Conservation (phyloP, 306 rosid species). For the Hippophae gyantsensis region DNA sequence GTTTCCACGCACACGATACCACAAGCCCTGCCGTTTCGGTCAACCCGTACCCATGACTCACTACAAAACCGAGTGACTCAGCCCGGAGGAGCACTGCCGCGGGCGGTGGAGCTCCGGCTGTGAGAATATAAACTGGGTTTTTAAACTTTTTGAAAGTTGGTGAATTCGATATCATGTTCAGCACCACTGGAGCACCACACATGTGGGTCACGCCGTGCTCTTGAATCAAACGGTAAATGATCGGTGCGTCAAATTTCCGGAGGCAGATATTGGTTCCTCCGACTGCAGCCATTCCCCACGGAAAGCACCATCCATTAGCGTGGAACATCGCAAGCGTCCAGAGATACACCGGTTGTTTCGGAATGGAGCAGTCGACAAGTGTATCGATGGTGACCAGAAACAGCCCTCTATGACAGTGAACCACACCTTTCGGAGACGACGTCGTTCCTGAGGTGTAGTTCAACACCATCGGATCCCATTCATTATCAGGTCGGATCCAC, state of each 20-base stretch:
- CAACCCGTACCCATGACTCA: constrained; percentile 56
- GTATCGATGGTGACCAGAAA: constrained; percentile 27
- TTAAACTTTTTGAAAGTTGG: constrained; percentile 20
- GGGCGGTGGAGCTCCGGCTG: constrained; percentile 67
- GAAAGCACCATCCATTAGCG: constrained; percentile 59
- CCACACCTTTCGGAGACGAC: constrained; percentile 63
- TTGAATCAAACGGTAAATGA: constrained; percentile 27
- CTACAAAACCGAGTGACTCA: constrained; percentile 45
- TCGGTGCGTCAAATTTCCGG: constrained; percentile 33
- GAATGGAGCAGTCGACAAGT: constrained; percentile 37
- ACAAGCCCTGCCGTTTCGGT: constrained; percentile 44
- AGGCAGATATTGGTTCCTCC: constrained; percentile 59
- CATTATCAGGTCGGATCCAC: constrained; percentile 34
- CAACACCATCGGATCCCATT: constrained; percentile 50
- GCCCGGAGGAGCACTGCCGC: constrained; percentile 37
- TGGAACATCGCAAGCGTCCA: constrained; percentile 73
- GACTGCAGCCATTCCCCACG: constrained; percentile 61
- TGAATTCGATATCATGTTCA: constrained; percentile 50
- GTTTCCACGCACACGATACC: constrained; percentile 61
- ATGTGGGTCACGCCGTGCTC: constrained; percentile 52
- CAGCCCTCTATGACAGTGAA: constrained; percentile 45
- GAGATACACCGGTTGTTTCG: constrained; percentile 37
- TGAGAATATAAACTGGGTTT: constrained; percentile 37
- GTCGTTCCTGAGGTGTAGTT: constrained; percentile 71
- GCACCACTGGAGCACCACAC: constrained; percentile 67